Conservation (phyloP, 192 early-diverging fungal genomes). For the Podochytrium sp. region DNA sequence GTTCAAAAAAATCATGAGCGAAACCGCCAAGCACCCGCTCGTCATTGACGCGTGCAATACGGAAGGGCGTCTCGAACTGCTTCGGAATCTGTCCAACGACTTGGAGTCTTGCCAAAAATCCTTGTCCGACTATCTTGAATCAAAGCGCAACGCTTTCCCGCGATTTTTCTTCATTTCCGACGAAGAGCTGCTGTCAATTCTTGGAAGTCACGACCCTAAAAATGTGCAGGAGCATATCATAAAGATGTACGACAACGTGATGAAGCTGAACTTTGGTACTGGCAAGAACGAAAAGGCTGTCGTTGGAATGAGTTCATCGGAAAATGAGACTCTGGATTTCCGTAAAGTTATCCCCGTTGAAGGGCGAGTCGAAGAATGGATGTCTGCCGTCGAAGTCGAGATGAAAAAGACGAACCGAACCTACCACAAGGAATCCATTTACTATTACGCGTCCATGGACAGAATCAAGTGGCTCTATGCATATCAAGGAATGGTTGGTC, state of each 20-base stretch:
- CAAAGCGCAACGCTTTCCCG: constrained; percentile 63
- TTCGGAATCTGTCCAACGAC: constrained; percentile 56
- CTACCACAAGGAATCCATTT: constrained; percentile 66
- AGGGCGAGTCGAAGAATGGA: constrained; percentile 65
- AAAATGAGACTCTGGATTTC: constrained; percentile 60
- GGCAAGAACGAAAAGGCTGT: constrained; percentile 64
- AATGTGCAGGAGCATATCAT: constrained; percentile 70
- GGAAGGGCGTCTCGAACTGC: constrained; percentile 53
- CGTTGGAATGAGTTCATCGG: constrained; percentile 61
- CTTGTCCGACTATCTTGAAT: constrained; percentile 63
- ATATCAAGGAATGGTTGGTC: constrained; percentile 60
- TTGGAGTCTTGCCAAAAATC: constrained; percentile 66
- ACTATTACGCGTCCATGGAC: constrained; percentile 63
- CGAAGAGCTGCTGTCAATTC: constrained; percentile 66
- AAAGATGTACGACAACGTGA: constrained; percentile 68
- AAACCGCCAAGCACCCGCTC: constrained; percentile 56
- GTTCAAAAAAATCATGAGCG: constrained; percentile 65
- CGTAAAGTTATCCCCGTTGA: constrained; percentile 49
- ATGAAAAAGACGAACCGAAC: constrained; percentile 65
- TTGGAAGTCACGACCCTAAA: constrained; percentile 62
- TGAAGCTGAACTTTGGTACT: constrained; percentile 66
- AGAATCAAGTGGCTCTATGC: constrained; percentile 54
- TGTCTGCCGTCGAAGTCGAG: constrained; percentile 61
- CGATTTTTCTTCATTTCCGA: constrained; percentile 68
- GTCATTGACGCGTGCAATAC: constrained; percentile 62